phyloP scores from a whole-genome alignment of 176 grass and related monocot genomes.

The Carex parvula region DNA sequence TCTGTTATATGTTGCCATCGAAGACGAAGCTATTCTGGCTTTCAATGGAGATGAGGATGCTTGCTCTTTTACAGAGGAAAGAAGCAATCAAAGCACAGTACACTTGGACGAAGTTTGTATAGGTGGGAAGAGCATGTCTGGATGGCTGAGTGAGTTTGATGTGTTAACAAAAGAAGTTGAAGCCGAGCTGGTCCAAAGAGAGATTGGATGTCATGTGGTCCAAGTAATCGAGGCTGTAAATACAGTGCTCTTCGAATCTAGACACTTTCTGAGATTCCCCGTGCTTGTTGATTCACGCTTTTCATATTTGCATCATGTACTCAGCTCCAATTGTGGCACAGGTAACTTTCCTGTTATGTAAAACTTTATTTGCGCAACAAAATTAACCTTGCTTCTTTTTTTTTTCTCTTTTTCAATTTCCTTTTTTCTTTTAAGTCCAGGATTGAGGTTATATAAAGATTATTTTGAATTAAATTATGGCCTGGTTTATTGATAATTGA shows the following conservation, averaged over 20 bases:
- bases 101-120: constrained; percentile 34
- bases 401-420: background rate
- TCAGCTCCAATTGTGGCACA: constrained; percentile 32
- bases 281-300: constrained; percentile 38
- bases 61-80: constrained; percentile 35
- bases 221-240: constrained; percentile 47
- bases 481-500: background rate
- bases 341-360: constrained; percentile 21
- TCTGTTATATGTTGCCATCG: constrained; percentile 34
- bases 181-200: constrained; percentile 38
- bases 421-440: background rate
- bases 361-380: background rate
- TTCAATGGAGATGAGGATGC: constrained; percentile 33
- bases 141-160: constrained; percentile 49
- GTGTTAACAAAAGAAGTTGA: constrained; percentile 41
- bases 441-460: background rate
- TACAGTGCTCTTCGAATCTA: constrained; percentile 40
- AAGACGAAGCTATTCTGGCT: constrained; percentile 41
- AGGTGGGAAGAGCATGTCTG: constrained; percentile 36
- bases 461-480: background rate
- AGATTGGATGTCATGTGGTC: constrained; percentile 42
- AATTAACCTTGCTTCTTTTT: background rate
- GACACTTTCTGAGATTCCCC: constrained; percentile 34
- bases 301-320: constrained; percentile 43
- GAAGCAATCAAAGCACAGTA: constrained; percentile 23